Conservation (phyloP, 164 flowering plant species). For the Umbilicus rupestris region DNA sequence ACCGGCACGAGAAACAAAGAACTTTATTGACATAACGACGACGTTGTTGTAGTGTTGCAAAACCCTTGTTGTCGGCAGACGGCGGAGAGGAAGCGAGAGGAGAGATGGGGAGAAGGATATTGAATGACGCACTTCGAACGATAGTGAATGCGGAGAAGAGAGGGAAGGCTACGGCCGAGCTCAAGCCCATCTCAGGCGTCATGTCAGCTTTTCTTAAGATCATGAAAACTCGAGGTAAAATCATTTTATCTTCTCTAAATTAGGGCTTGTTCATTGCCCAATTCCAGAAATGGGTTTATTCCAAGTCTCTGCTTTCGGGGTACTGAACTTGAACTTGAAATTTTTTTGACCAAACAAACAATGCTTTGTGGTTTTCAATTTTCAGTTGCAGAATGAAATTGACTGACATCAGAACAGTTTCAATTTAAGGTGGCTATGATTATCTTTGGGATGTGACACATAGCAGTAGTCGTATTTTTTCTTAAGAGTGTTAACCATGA, state of each 20-base stretch:
- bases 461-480: background rate
- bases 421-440: background rate
- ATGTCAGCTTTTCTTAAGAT: constrained; percentile 65
- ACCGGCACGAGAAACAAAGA: background rate
- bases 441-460: background rate
- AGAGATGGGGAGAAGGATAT: constrained; percentile 65
- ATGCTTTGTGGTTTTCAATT: no score
- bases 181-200: constrained; percentile 61
- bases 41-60: background rate
- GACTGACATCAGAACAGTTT: background rate
- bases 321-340: no score
- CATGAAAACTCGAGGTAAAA: constrained; percentile 77
- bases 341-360: no score
- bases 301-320: no score
- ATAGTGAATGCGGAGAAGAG: constrained; percentile 85
- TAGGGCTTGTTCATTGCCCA: background rate
- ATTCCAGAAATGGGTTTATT: no score
- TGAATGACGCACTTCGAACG: constrained; percentile 68
- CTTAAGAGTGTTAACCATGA: background rate
- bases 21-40: background rate
- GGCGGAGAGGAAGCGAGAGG: background rate
- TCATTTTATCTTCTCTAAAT: background rate
- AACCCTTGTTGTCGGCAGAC: background rate
- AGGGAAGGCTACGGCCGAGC: constrained; percentile 48
- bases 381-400: no score